Evolutionary conservation across 805 yeast genomes (phyloP).

Genomic region (Candida boleticola): DNA sequence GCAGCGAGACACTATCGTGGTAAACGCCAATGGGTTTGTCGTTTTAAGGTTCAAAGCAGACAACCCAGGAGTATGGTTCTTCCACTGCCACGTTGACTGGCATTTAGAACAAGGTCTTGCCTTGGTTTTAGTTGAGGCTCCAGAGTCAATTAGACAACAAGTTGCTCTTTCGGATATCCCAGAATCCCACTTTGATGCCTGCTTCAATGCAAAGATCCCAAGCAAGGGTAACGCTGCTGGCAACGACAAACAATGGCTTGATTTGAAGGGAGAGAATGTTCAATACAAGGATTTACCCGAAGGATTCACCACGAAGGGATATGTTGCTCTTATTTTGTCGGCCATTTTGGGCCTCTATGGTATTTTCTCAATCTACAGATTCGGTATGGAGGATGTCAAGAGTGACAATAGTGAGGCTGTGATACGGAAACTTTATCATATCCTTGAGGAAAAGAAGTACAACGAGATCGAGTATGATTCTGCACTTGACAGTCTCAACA

Average conservation of each 20-base stretch:
- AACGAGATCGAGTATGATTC: not conserved
- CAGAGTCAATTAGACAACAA: slow-evolving; percentile 29
- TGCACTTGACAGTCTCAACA: not conserved
- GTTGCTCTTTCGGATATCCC: slow-evolving; percentile 29
- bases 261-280: slow-evolving; percentile 56
- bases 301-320: slow-evolving; percentile 73
- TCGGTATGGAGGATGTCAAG: slow-evolving; percentile 63
- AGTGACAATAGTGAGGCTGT: slow-evolving; percentile 48
- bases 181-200: slow-evolving; percentile 47
- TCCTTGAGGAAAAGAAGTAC: slow-evolving; percentile 23
- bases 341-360: slow-evolving; percentile 60
- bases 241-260: slow-evolving; percentile 45
- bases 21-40: slow-evolving; percentile 80
- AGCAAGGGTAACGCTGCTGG: slow-evolving; percentile 71
- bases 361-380: slow-evolving; percentile 53
- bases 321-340: slow-evolving; percentile 57
- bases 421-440: slow-evolving; percentile 28
- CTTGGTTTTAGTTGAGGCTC: slow-evolving; percentile 78
- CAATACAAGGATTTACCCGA: slow-evolving; percentile 64
- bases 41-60: slow-evolving; percentile 85
- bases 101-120: slow-evolving; percentile 95
- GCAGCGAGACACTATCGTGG: slow-evolving; percentile 79
- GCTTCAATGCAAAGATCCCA: slow-evolving; percentile 46
- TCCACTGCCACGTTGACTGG: slow-evolving; percentile 99
- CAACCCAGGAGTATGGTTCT: slow-evolving; percentile 98